These are phyloP conservation scores for Salix exigua DNA, from an alignment of 345 rosid genomes.

Conservation along the genomic window DNA sequence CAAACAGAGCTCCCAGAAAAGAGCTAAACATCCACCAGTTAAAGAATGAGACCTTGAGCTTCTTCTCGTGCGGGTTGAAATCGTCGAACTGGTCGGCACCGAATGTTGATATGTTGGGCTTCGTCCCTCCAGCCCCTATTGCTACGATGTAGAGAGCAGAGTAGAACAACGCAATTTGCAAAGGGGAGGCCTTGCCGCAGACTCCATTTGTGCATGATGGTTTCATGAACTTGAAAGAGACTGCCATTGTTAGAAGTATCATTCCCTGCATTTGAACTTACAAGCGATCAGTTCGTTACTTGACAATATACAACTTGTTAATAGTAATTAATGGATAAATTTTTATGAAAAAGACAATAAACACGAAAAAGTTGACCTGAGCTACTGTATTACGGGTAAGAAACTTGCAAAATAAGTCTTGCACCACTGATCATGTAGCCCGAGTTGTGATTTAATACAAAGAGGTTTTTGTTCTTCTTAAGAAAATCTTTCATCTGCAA, in stretches of 20 bases:
- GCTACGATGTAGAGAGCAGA: conserved; percentile 71
- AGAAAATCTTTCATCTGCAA: too few relatives aligned
- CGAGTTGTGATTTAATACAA: too few relatives aligned
- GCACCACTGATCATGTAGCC: too few relatives aligned
- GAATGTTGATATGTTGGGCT: conserved; percentile 89
- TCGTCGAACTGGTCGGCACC: conserved; percentile 97
- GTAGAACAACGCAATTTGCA: conserved; percentile 69
- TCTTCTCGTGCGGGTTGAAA: conserved; percentile 47
- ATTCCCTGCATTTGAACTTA: conserved; percentile 53
- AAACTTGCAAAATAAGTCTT: too few relatives aligned
- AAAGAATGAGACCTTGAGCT: conserved; percentile 77
- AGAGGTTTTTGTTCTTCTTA: too few relatives aligned
- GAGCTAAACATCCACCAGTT: conserved; percentile 98
- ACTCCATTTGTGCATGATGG: conserved; percentile 60
- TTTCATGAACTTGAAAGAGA: conserved; percentile 54
- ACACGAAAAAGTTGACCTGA: too few relatives aligned
- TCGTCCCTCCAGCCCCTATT: conserved; percentile 83
- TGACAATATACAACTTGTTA: too few relatives aligned
- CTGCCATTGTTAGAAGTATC: conserved; percentile 72
- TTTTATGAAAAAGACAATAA: too few relatives aligned
- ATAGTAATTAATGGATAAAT: too few relatives aligned
- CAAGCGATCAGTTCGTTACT: not conserved
- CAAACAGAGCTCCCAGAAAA: conserved; percentile 68
- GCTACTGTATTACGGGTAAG: too few relatives aligned
- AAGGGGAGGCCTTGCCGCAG: conserved; percentile 67